These are phyloP conservation scores for Talaromyces sp. DNA, from an alignment of 2,329 filamentous ascomycete species.

Conservation along the genomic window DNA sequence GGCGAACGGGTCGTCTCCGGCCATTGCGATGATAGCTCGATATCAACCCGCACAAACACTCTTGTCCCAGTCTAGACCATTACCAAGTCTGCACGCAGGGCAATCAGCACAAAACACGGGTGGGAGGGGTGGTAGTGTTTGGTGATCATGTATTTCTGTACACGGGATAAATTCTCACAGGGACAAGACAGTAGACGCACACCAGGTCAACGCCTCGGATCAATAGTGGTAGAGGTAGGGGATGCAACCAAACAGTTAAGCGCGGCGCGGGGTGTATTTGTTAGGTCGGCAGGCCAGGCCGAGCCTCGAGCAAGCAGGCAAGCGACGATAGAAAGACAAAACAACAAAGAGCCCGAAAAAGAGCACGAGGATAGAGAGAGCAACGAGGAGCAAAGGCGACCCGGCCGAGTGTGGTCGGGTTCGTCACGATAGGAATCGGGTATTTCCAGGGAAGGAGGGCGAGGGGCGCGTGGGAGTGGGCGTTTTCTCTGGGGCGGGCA, in stretches of 20 bases:
- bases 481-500: neutral
- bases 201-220: neutral
- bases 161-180: neutral
- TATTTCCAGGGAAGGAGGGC: neutral
- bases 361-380: neutral
- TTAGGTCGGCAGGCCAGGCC: neutral
- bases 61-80: conserved; percentile 6
- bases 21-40: conserved; percentile 19
- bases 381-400: neutral
- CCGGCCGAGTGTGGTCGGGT: neutral
- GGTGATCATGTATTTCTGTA: neutral
- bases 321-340: neutral
- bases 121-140: neutral
- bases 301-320: neutral
- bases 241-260: neutral
- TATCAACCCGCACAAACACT: conserved; percentile 3
- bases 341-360: neutral
- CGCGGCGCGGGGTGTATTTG: neutral
- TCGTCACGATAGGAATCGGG: neutral
- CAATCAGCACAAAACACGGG: neutral
- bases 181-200: neutral
- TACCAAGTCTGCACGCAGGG: neutral
- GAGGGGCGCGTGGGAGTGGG: neutral
- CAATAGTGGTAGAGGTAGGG: neutral
- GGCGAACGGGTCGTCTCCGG: conserved; percentile 31